These are phyloP conservation scores for Penicillium argentinense DNA, from an alignment of 495 filamentous ascomycete species.

Conservation along the genomic window DNA sequence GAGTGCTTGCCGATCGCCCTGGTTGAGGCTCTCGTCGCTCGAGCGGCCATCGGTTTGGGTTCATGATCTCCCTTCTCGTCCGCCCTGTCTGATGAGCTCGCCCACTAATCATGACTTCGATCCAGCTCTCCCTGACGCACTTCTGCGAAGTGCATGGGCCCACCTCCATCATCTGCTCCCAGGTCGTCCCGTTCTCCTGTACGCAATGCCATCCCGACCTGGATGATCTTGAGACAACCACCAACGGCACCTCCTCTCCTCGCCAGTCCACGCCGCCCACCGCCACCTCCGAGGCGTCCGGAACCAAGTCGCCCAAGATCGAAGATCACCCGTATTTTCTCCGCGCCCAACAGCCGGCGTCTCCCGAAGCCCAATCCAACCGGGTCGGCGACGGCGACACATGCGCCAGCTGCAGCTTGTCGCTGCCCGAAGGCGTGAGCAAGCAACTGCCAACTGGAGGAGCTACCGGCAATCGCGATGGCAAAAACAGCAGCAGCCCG, in stretches of 20 bases:
- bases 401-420: conserved; percentile 60
- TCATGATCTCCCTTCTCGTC: not conserved
- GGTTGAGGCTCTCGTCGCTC: no score
- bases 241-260: conserved; percentile 34
- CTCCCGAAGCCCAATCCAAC: conserved; percentile 33
- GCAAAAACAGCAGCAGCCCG: conserved; percentile 53
- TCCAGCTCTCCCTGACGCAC: conserved; percentile 87
- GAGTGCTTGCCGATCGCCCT: conserved; percentile 19
- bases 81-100: not conserved
- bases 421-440: conserved; percentile 54
- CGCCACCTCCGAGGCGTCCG: conserved; percentile 2
- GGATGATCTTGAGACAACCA: conserved; percentile 33
- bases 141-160: conserved; percentile 96
- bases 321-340: conserved; percentile 49
- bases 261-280: conserved; percentile 12
- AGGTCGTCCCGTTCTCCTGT: conserved; percentile 78
- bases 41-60: no score
- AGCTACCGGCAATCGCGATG: conserved; percentile 51
- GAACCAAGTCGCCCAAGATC: conserved; percentile 35
- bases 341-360: conserved; percentile 31
- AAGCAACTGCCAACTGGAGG: conserved; percentile 54
- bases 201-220: conserved; percentile 60
- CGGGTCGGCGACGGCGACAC: conserved; percentile 44
- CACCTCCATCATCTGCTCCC: conserved; percentile 92
- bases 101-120: not conserved